Conservation (phyloP, 345 rosid species). For the Raphanus sativus region DNA sequence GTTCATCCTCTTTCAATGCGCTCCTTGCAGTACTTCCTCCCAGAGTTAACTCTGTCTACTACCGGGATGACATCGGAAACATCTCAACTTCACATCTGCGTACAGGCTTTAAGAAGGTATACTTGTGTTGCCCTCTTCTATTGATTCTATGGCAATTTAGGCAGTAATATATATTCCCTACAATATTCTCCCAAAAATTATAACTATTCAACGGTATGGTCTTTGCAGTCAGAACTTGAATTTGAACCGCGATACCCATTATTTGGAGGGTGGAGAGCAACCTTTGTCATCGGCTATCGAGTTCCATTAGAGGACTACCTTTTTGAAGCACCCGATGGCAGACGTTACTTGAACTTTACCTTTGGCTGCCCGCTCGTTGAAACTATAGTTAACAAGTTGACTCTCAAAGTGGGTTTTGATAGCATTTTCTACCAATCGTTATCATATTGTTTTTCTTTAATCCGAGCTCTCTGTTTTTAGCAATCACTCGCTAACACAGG, state of each 20-base stretch:
- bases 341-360: constrained; percentile 91
- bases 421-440: neutral
- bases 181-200: neutral
- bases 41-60: constrained; percentile 92
- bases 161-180: neutral
- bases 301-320: constrained; percentile 88
- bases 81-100: constrained; percentile 88
- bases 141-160: constrained; percentile 10
- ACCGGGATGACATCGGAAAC: constrained; percentile 91
- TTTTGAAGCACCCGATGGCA: constrained; percentile 82
- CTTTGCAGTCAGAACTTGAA: constrained; percentile 93
- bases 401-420: constrained; percentile 63
- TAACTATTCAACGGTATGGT: neutral
- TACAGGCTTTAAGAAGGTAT: constrained; percentile 58
- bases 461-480: constrained; percentile 9
- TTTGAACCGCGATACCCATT: constrained; percentile 93
- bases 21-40: constrained; percentile 90
- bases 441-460: neutral
- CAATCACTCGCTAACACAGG: constrained; percentile 11
- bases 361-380: constrained; percentile 93
- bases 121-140: neutral
- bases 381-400: constrained; percentile 85
- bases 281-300: constrained; percentile 88
- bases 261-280: constrained; percentile 98
- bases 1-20: constrained; percentile 72